Evolutionary conservation across 116 monocot species (phyloP).

Genomic region (Posidonia oceanica): DNA sequence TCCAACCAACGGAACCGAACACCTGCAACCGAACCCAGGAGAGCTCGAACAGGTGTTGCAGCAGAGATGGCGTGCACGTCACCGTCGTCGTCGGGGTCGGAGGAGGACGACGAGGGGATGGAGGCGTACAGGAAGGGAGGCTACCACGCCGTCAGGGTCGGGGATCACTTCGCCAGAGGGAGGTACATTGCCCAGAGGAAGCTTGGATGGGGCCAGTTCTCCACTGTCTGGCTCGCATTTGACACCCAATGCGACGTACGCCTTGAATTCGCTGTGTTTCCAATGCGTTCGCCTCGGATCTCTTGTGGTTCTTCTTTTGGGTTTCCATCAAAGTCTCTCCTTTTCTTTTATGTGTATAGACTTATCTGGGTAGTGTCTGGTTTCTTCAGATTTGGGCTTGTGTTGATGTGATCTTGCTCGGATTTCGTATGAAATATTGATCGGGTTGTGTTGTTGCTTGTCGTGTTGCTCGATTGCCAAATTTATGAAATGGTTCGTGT

Average conservation of each 20-base stretch:
- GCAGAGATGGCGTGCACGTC: slow-evolving; percentile 45
- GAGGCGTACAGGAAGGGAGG: slow-evolving; percentile 78
- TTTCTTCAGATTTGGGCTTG: too few species aligned
- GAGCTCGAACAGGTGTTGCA: background rate
- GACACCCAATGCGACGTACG: slow-evolving; percentile 40
- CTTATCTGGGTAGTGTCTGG: too few species aligned
- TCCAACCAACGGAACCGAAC: background rate
- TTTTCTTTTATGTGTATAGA: background rate
- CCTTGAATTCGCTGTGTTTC: background rate
- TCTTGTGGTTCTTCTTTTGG: background rate
- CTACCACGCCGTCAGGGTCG: slow-evolving; percentile 69
- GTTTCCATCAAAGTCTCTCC: background rate
- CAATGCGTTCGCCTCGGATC: background rate
- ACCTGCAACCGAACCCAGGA: too few species aligned
- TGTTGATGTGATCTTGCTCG: too few species aligned
- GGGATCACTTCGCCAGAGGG: slow-evolving; percentile 47
- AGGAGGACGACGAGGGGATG: slow-evolving; percentile 65
- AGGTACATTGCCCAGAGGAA: slow-evolving; percentile 75
- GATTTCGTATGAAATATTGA: too few species aligned
- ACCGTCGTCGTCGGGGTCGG: slow-evolving; percentile 50
- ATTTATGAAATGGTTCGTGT: too few species aligned
- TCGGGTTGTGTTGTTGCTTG: too few species aligned
- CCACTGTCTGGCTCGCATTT: slow-evolving; percentile 92
- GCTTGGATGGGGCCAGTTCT: slow-evolving; percentile 93
- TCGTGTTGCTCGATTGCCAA: too few species aligned